phyloP scores from a whole-genome alignment of 2,329 filamentous ascomycete genomes.

The Colletotrichum tabaci region DNA sequence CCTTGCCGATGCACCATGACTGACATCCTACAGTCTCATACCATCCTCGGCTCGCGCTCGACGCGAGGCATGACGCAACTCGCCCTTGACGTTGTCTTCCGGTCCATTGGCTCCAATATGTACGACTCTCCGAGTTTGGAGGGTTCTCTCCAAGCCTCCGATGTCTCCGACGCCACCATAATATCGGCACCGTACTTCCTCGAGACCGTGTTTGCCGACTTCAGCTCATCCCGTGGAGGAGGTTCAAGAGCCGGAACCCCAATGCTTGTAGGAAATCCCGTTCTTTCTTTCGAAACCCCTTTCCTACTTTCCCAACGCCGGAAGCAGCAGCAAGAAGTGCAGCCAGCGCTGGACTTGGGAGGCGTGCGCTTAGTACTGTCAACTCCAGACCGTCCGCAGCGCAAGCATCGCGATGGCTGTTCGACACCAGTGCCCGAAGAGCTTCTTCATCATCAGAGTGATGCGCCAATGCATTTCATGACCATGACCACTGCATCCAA shows the following conservation, averaged over 20 bases:
- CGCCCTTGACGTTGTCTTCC: constrained; percentile 89
- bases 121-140: constrained; percentile 75
- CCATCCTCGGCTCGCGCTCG: constrained; percentile 88
- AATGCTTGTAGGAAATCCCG: constrained; percentile 71
- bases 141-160: constrained; percentile 81
- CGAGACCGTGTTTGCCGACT: constrained; percentile 82
- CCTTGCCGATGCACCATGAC: not conserved
- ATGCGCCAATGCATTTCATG: constrained; percentile 51
- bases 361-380: constrained; percentile 62
- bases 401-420: not conserved
- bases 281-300: constrained; percentile 44
- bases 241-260: constrained; percentile 79
- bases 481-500: constrained; percentile 43
- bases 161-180: constrained; percentile 85
- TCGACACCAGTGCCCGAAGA: constrained; percentile 9
- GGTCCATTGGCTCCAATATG: constrained; percentile 81
- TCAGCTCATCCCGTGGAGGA: constrained; percentile 68
- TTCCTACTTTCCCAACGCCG: constrained; percentile 13
- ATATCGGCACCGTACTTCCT: constrained; percentile 83
- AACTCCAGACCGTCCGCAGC: constrained; percentile 32
- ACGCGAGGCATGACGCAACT: constrained; percentile 94
- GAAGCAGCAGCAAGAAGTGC: constrained; percentile 43
- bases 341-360: constrained; percentile 55
- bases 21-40: constrained; percentile 81
- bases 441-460: not conserved